phyloP scores from a whole-genome alignment of 345 rosid species.

The Dipteronia dyeriana region DNA sequence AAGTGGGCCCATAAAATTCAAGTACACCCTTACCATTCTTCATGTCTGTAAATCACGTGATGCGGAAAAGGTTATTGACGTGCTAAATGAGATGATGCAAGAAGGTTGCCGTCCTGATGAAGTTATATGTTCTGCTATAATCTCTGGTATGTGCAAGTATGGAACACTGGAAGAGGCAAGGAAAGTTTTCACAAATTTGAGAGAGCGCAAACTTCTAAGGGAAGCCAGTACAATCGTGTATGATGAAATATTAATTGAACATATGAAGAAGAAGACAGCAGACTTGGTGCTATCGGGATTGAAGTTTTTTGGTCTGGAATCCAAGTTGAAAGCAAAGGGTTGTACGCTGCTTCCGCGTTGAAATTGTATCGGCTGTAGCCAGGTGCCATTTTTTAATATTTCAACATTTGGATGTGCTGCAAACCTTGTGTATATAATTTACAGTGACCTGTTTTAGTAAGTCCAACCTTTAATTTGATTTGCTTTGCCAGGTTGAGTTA shows the following conservation, averaged over 20 bases:
- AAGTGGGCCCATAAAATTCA: conserved; percentile 78
- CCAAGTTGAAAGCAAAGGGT: conserved; percentile 77
- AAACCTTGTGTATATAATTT: conserved; percentile 9
- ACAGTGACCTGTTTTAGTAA: no score
- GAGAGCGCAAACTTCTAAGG: conserved; percentile 47
- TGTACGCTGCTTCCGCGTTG: conserved; percentile 46
- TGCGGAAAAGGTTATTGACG: conserved; percentile 62
- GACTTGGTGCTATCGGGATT: conserved; percentile 70
- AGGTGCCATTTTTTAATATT: not conserved
- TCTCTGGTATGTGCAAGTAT: conserved; percentile 76
- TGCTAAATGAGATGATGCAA: conserved; percentile 71
- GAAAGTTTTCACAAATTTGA: conserved; percentile 61
- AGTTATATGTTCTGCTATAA: conserved; percentile 61
- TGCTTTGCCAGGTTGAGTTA: no score
- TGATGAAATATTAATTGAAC: conserved; percentile 76
- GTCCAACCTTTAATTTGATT: no score
- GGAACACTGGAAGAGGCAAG: conserved; percentile 79
- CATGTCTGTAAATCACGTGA: conserved; percentile 60
- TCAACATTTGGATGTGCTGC: not conserved
- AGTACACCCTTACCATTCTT: conserved; percentile 58
- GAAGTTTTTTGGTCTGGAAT: conserved; percentile 88
- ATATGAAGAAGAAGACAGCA: conserved; percentile 83
- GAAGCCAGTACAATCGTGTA: conserved; percentile 74
- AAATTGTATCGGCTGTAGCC: conserved; percentile 10
- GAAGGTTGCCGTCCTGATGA: conserved; percentile 61